phyloP scores from a whole-genome alignment of 192 early-diverging fungal genomes.

The Linnemannia zychae region DNA sequence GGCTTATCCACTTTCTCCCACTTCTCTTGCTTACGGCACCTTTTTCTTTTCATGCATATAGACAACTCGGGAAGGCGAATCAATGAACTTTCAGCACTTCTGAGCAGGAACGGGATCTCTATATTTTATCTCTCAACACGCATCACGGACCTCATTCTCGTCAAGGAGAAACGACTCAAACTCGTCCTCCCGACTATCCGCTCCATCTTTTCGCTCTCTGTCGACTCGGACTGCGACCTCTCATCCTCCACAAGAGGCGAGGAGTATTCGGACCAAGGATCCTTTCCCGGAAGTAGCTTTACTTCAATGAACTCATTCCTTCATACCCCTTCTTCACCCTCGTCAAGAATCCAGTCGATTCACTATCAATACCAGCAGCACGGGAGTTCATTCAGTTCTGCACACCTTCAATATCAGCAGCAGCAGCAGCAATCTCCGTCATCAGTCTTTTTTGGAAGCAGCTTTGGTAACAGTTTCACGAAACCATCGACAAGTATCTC shows the following conservation, averaged over 20 bases:
- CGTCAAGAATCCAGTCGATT: constrained; percentile 20
- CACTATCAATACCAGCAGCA: constrained; percentile 20
- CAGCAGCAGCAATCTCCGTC: constrained; percentile 18
- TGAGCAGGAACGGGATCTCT: constrained; percentile 70
- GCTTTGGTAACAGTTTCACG: constrained; percentile 28
- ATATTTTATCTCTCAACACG: constrained; percentile 78
- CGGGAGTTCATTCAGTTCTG: not conserved
- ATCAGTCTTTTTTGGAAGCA: constrained; percentile 8
- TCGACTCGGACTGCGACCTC: constrained; percentile 47
- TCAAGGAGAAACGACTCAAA: constrained; percentile 71
- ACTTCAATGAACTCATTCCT: constrained; percentile 50
- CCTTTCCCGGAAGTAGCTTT: constrained; percentile 39
- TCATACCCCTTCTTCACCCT: constrained; percentile 39
- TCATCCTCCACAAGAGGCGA: constrained; percentile 22
- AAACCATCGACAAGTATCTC: constrained; percentile 28
- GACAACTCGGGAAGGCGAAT: constrained; percentile 73
- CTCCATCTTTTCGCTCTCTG: constrained; percentile 40
- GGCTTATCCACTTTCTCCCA: not conserved
- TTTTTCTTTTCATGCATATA: constrained; percentile 15
- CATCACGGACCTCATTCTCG: constrained; percentile 76
- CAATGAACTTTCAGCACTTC: constrained; percentile 67
- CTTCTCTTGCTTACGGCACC: not conserved
- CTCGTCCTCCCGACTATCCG: constrained; percentile 68
- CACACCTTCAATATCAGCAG: constrained; percentile 8
- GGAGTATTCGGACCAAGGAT: constrained; percentile 30